Conservation (phyloP, 2,329 filamentous ascomycete species). For the Phoma sp. region DNA sequence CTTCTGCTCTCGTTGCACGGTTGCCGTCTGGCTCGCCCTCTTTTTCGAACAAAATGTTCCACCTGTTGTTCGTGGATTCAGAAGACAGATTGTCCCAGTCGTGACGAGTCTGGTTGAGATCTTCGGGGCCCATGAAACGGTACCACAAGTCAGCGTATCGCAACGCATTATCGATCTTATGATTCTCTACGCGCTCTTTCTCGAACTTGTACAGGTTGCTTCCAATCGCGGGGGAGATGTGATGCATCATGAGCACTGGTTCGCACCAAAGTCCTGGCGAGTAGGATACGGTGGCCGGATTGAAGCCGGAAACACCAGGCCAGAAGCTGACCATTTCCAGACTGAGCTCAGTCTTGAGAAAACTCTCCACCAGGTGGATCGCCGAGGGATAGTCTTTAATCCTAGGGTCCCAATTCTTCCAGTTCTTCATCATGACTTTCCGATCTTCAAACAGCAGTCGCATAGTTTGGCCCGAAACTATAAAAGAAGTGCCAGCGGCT, state of each 20-base stretch:
- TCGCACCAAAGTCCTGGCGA: conserved; percentile 56
- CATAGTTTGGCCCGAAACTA: conserved; percentile 60
- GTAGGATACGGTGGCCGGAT: conserved; percentile 47
- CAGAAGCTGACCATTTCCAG: conserved; percentile 56
- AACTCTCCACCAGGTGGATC: conserved; percentile 59
- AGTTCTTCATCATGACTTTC: conserved; percentile 49
- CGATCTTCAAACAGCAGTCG: conserved; percentile 52
- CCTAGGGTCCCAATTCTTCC: conserved; percentile 57
- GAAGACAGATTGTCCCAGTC: conserved; percentile 46
- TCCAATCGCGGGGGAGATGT: conserved; percentile 54
- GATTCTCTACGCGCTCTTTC: conserved; percentile 35
- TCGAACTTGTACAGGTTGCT: conserved; percentile 57
- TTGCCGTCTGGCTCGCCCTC: conserved; percentile 23
- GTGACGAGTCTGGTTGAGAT: conserved; percentile 31
- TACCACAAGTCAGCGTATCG: conserved; percentile 39
- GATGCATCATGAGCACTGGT: conserved; percentile 49
- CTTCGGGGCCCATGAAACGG: conserved; percentile 38
- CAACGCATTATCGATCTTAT: conserved; percentile 26
- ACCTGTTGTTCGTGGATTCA: conserved; percentile 37
- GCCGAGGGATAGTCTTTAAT: conserved; percentile 59
- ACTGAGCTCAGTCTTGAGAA: conserved; percentile 54
- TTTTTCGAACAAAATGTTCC: conserved; percentile 43
- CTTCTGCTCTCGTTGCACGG: conserved; percentile 31
- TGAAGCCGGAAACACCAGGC: conserved; percentile 48
- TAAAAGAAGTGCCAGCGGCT: conserved; percentile 62